Percentiles rank a stretch among this genome's conserved stretches.
These are phyloP conservation scores for Datura wrightii DNA, from an alignment of 257 asterid genomes.

Conservation along the genomic window DNA sequence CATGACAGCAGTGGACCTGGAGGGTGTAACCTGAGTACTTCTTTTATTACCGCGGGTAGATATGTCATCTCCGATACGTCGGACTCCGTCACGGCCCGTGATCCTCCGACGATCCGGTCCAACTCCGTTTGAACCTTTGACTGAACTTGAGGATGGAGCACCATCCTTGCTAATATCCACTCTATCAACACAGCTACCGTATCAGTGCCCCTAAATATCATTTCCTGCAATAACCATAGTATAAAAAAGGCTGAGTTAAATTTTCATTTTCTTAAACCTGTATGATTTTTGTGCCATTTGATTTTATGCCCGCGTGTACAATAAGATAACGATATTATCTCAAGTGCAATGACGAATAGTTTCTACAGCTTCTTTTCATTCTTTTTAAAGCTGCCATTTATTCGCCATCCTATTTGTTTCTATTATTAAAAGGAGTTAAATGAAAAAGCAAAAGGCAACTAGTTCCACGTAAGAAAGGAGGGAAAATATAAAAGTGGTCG, in stretches of 20 bases:
- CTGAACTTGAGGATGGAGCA: constrained; percentile 69
- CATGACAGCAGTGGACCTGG: constrained; percentile 94
- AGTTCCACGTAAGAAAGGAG: constrained; percentile 27
- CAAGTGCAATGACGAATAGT: constrained; percentile 6
- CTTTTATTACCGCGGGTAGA: constrained; percentile 77
- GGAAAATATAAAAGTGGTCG: not conserved
- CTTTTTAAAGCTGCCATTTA: not conserved
- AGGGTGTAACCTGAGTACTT: constrained; percentile 75
- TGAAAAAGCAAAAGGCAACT: constrained; percentile 25
- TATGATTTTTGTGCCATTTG: not conserved
- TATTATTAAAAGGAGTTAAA: constrained; percentile 19
- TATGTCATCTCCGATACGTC: constrained; percentile 59
- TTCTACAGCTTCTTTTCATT: not conserved
- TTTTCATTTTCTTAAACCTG: not conserved
- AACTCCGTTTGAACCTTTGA: constrained; percentile 67
- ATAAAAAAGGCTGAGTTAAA: not conserved
- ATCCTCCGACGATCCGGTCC: constrained; percentile 59
- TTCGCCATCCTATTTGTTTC: constrained; percentile 1
- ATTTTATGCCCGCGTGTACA: not conserved
- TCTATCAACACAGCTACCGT: constrained; percentile 79
- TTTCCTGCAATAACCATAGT: constrained; percentile 52
- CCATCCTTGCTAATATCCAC: constrained; percentile 82
- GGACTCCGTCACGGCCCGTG: constrained; percentile 61
- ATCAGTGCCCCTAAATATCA: constrained; percentile 91
- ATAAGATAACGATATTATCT: constrained; percentile 13